Evolutionary conservation across 2,329 filamentous ascomycete genomes (phyloP).

Genomic region (Cercospora canescens): DNA sequence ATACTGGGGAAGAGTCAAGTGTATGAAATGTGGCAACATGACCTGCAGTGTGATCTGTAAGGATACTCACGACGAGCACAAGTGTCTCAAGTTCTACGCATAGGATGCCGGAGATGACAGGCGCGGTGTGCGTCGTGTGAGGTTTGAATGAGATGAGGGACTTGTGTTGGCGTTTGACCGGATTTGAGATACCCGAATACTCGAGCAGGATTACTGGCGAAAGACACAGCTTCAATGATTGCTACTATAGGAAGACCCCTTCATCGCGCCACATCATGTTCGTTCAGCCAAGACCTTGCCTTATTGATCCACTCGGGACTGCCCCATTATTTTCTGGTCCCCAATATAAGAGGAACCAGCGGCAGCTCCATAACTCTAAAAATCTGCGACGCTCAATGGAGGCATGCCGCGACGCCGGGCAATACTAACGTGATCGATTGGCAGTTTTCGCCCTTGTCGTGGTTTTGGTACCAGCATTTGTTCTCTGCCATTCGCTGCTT

Average conservation of each 20-base stretch:
- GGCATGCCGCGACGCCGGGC: background rate
- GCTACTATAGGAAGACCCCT: background rate
- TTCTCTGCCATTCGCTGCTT: background rate
- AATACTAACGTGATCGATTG: background rate
- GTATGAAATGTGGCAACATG: conserved; percentile 74
- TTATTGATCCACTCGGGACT: too few relatives aligned
- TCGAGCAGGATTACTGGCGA: background rate
- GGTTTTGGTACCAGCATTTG: conserved; percentile 1
- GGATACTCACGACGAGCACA: conserved; percentile 70
- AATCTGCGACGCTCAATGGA: background rate
- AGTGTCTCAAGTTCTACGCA: conserved; percentile 57
- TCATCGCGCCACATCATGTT: background rate
- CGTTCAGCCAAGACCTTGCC: too few relatives aligned
- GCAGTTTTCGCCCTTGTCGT: background rate
- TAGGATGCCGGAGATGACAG: conserved; percentile 19
- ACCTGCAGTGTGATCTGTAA: conserved; percentile 78
- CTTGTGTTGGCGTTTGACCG: background rate
- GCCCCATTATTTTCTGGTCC: background rate
- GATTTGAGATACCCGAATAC: background rate
- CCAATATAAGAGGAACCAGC: background rate
- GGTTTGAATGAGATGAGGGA: background rate
- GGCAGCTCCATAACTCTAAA: background rate
- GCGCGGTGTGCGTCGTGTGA: conserved; percentile 5
- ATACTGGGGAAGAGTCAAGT: conserved; percentile 76
- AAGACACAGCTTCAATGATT: background rate